Evolutionary conservation across 1,284 basidiomycete genomes (phyloP).

Genomic region (Takashimella koratensis): DNA sequence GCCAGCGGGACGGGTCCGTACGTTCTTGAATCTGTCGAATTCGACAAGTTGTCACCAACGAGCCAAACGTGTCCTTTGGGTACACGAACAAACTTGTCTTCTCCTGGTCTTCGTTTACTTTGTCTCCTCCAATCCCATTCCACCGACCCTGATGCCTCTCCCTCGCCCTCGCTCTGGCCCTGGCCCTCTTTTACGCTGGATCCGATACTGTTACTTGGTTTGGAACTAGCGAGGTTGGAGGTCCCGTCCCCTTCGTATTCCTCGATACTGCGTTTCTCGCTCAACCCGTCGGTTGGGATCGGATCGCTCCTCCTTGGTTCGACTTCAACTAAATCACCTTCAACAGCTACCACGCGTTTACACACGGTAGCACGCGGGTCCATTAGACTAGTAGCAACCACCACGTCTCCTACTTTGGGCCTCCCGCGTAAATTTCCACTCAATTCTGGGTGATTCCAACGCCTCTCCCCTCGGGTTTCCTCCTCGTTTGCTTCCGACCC

Average conservation of each 20-base stretch:
- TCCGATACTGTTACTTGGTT: background rate
- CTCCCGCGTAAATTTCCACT: slow-evolving; percentile 3
- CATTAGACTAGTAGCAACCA: slow-evolving; percentile 71
- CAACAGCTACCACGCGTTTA: slow-evolving; percentile 85
- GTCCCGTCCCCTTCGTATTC: too few species aligned
- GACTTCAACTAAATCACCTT: slow-evolving; percentile 83
- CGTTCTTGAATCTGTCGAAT: slow-evolving; percentile 78
- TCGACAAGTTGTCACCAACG: slow-evolving; percentile 79
- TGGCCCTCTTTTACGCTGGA: background rate
- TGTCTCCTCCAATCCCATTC: background rate
- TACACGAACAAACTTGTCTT: slow-evolving; percentile 63
- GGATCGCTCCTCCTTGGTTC: slow-evolving; percentile 56
- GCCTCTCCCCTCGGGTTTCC: slow-evolving; percentile 4
- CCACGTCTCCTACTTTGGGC: slow-evolving; percentile 73
- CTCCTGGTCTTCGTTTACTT: slow-evolving; percentile 43
- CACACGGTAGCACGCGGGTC: slow-evolving; percentile 70
- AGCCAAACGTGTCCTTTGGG: slow-evolving; percentile 90
- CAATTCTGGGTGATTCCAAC: too few species aligned
- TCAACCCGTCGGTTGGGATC: slow-evolving; percentile 47
- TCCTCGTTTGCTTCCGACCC: background rate
- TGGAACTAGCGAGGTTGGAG: background rate
- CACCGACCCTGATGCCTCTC: background rate
- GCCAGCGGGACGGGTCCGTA: slow-evolving; percentile 90
- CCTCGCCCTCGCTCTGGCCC: background rate
- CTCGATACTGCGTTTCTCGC: too few species aligned